Base-by-base conservation (phyloP, 306 rosid genomes). In the Albizia julibrissin region DNA sequence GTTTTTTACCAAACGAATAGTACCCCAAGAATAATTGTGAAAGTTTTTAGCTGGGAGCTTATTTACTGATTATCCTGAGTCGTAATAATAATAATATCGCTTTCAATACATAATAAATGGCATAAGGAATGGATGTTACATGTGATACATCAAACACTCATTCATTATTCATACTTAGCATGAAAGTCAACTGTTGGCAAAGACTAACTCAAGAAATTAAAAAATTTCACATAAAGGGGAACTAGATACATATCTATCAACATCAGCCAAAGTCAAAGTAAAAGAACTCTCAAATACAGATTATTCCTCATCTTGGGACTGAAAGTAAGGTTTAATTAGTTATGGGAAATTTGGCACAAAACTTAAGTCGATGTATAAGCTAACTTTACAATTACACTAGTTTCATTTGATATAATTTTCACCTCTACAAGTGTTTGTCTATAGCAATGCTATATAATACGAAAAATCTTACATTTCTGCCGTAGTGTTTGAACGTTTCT, bases 371-470 rank as follows among this genome's bases (percentile, higher is more conserved):
- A 78, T 33, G 75, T 74, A 50, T 26, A 40, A 49, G 16, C 54
- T 50, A 69, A 74, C 5, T 77, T 40, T 65, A n/a, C 22, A 84
- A 73, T 40, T 65, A n/a, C 22, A 84, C 49, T 1, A 19, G 58
- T 40, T 81, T 70, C 61, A 37, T 44, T 79, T 71, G 44, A 84
- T 52, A 54, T 18, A 82, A 61, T 27, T 26, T 26, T 26, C 27
- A 76, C 21, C 33, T 43, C 16, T 62, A 44, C 1, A 69, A 61
- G 69, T 19, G 43, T 70, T 67, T 64, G 18, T 34, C 37, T 49
- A 44, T 26, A 40, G 69, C 64, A 69, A 44, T 33, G 49, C 64
- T 61, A 61, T 74, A 27, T 2, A 49, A 27, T 11, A 80, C 22
- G 67, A 46, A 86, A 76, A 76, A 27, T 39, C 26, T 44, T 34